Evolutionary conservation across 768 basidiomycete genomes (phyloP).

Genomic region (Rhodosporidiobolus odoratus): DNA sequence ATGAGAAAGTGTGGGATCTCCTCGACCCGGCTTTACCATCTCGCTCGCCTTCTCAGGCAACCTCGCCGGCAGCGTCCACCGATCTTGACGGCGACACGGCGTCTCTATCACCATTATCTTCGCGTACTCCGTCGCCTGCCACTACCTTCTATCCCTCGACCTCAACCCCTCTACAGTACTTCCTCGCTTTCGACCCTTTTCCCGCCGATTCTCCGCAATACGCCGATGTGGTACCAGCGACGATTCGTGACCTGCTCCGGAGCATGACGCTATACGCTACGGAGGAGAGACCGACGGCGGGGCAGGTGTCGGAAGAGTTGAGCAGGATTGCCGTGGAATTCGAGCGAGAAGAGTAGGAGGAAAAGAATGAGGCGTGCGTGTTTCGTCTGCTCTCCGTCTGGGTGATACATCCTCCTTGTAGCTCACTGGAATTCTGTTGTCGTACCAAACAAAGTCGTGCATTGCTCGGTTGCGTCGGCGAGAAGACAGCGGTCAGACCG

Average conservation of each 20-base stretch:
- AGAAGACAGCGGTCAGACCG: too few species aligned
- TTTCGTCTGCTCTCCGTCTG: too few species aligned
- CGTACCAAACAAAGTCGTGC: too few species aligned
- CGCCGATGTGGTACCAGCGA: background rate
- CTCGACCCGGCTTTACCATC: background rate
- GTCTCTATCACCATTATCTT: background rate
- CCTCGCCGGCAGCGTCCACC: background rate
- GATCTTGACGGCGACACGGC: background rate
- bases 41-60: background rate
- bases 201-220: background rate
- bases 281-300: too few species aligned
- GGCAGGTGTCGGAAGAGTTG: too few species aligned
- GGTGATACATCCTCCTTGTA: too few species aligned
- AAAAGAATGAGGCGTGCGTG: too few species aligned
- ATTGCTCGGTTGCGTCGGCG: too few species aligned
- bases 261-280: background rate
- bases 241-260: too few species aligned
- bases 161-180: constrained; percentile 29
- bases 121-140: background rate
- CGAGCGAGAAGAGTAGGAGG: too few species aligned
- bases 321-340: too few species aligned
- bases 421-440: too few species aligned
- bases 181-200: constrained; percentile 9
- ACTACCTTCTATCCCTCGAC: constrained; percentile 7
- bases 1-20: background rate